phyloP scores from a whole-genome alignment of 495 filamentous ascomycete species.

The Sordaria brevicollis region DNA sequence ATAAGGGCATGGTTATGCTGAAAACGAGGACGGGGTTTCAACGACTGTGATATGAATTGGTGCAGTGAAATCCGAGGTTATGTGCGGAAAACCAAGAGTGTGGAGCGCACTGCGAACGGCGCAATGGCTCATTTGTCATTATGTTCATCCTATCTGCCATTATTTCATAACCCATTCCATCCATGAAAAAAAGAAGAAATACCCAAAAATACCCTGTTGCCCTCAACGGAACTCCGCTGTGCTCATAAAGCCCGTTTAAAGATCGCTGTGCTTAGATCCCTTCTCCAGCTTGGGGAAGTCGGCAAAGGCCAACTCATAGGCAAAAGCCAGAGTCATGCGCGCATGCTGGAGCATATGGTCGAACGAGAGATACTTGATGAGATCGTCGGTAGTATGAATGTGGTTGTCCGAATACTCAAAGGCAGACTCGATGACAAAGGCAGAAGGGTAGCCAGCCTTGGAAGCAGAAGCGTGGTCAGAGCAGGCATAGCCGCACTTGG shows the following conservation, averaged over 20 bases:
- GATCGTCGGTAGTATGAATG: slow-evolving; percentile 86
- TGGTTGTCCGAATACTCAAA: slow-evolving; percentile 78
- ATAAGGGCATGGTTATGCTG: too few species aligned
- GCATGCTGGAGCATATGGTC: slow-evolving; percentile 98
- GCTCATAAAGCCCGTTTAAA: slow-evolving; percentile 20
- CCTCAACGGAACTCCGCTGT: background rate
- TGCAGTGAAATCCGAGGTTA: background rate
- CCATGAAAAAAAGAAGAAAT: background rate
- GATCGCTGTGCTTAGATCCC: slow-evolving; percentile 1
- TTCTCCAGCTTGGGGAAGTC: slow-evolving; percentile 36
- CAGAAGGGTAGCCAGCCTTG: slow-evolving; percentile 89
- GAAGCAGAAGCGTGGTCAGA: slow-evolving; percentile 94
- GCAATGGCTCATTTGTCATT: background rate
- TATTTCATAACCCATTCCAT: background rate
- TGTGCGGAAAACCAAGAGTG: background rate
- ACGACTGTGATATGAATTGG: too few species aligned
- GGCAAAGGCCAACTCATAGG: slow-evolving; percentile 75
- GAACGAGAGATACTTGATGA: slow-evolving; percentile 80
- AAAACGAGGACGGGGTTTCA: background rate
- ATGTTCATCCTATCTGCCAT: background rate
- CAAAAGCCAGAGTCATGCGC: slow-evolving; percentile 78
- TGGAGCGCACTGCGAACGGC: background rate
- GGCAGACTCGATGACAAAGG: slow-evolving; percentile 89
- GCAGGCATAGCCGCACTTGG: slow-evolving; percentile 95
- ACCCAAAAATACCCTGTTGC: background rate